Evolutionary conservation across 1,139 yeast genomes (phyloP), one percentile per base, ranked within the genome.

Genomic region (Kodamaea plutei): DNA sequence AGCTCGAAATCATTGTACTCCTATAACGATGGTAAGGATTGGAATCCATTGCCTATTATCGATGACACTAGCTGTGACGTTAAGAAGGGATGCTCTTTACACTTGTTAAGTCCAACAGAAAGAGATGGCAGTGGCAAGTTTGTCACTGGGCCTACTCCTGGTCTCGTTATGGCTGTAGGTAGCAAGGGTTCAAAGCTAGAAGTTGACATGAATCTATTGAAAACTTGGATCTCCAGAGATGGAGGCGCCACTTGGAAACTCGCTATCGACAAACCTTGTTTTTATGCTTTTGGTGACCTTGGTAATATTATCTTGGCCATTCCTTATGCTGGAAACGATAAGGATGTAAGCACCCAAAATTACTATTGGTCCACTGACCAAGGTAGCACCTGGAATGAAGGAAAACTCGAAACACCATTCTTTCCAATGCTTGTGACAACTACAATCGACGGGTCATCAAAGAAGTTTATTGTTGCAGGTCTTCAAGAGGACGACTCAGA

Each of bases 291-390:
- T 58, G 95, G 93, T 33, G 95, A 87, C 54, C 74, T 75, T 36
- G 96, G 95, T 29, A 85, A 85, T 50, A 54, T 85, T 4, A 70
- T 85, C 25, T 60, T 84, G 2, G 85, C 88, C 2, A 61, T 76
- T 5, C 79, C 79, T 11, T 65, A 56, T 38, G 52, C 53, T 28
- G 41, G 42, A 12, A 46, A 55, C 14, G 37, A 28, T 12, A 21
- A 17, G 2, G 31, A 45, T 14, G 24, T 34, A 29, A 34, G 40
- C 16, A 46, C 57, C 6, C 39, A 55, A 7, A 54, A 48, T n/a
- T 51, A 76, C 25, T 64, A 62, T 37, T 87, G 66, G 46, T 84
- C 95, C 0, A 53, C 81, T 25, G 88, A 87, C 50, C 91, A 84
- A 50, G 96, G 95, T 20, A 50, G 59, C 12, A 55, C 78, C 1